These are phyloP conservation scores for Spathaspora sp. DNA, from an alignment of 1,139 yeast species.

Conservation along the genomic window DNA sequence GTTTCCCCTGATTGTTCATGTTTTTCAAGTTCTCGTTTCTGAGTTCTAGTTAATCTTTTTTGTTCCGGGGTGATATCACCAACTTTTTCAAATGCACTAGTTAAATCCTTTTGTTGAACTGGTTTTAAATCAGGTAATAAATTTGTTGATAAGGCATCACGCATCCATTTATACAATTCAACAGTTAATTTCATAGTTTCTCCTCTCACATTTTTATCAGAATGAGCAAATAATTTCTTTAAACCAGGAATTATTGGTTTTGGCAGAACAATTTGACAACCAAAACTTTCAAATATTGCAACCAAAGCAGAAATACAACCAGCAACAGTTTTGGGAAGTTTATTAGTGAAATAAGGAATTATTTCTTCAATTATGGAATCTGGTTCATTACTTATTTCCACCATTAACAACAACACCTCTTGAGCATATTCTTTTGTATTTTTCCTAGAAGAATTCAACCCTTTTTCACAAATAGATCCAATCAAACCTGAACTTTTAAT, in stretches of 20 bases:
- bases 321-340: conserved; percentile 77
- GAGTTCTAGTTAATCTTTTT: conserved; percentile 54
- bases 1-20: conserved; percentile 19
- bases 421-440: conserved; percentile 68
- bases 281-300: conserved; percentile 62
- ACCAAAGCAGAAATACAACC: conserved; percentile 60
- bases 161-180: conserved; percentile 76
- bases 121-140: conserved; percentile 79
- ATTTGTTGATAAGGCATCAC: conserved; percentile 57
- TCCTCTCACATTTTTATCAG: conserved; percentile 82
- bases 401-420: conserved; percentile 60
- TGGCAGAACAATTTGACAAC: conserved; percentile 67
- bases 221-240: conserved; percentile 76
- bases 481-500: conserved; percentile 46
- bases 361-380: conserved; percentile 68
- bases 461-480: conserved; percentile 72
- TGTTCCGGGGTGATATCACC: conserved; percentile 49
- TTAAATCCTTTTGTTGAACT: conserved; percentile 85
- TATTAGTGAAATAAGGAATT: conserved; percentile 58
- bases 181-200: conserved; percentile 73
- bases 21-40: conserved; percentile 28
- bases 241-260: conserved; percentile 58
- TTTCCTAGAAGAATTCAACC: conserved; percentile 71
- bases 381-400: conserved; percentile 63
- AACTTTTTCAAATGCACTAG: conserved; percentile 64